Evolutionary conservation across 2,329 filamentous ascomycete genomes (phyloP), one percentile per base, ranked within the genome.

Genomic region (Colletotrichum shisoi): DNA sequence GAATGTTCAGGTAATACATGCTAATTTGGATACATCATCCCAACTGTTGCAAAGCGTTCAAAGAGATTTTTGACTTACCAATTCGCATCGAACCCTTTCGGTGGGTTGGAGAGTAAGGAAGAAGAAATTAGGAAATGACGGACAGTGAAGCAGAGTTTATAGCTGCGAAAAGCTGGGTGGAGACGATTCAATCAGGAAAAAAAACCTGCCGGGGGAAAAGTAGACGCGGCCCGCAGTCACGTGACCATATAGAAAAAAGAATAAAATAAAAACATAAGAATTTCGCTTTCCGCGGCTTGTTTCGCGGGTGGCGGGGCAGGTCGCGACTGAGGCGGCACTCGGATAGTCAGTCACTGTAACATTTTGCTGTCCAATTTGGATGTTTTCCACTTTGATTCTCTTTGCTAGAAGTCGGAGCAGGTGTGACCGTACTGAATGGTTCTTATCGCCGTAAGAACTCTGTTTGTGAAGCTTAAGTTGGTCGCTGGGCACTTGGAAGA

Each of bases 1-100:
- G 77, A 78, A 74, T 77, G 74, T 78, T 85, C 83, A 85, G 83
- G 80, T 85, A 85, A 85, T 84, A 85, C 82, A 85, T 85, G 84
- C 83, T 84, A 76, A 67, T 68, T 80, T 77, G 76, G 66, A 72
- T 81, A 73, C 84, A 85, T 86, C 84, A 86, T 85, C 73, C 77
- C 75, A 75, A 76, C 69, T 56, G 45, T 45, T 12, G 6, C 11
- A n/a, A 19, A 62, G 15, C 17, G 21, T 34, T 34, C 31, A 48
- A 59, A 42, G n/a, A 54, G 45, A 69, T 44, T 21, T 75, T 74
- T 24, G n/a, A 52, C 65, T 65, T 68, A 68, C 65, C 54, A 56
- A 42, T 56, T 39, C 13, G n/a, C 9, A 12, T 17, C 7, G 48
- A 51, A 40, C 61, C 65, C 65, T 44, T 65, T 54, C 44, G 12